Evolutionary conservation across 495 filamentous ascomycete genomes (phyloP), one percentile per base, ranked within the genome.

Genomic region (Neurospora sp.): DNA sequence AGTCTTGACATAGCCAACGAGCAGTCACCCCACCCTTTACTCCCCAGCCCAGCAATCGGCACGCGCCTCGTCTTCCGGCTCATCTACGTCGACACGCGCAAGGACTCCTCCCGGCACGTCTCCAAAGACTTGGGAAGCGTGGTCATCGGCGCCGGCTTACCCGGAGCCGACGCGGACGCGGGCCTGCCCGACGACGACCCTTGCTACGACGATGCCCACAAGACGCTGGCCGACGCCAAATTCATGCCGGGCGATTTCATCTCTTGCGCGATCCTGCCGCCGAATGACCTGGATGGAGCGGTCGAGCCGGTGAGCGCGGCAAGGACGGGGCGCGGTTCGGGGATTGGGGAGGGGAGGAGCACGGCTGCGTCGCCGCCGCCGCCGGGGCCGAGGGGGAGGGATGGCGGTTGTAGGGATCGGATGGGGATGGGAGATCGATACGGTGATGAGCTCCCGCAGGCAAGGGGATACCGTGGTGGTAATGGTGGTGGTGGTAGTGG

Each of bases 201-300:
- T 3, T 68, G 39, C 14, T 39, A 40, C 22, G 68, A 70, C 35
- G 76, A 78, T 41, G n/a, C 85, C 87, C 53, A 90, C 10, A 94
- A 90, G 82, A 92, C 91, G 59, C 81, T 98, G 48, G 82, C 83
- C 68, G 93, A 96, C 59, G 89, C 87, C 41, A 84, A 88, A 37
- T 97, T 97, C 75, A 90, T 98, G 39, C 90, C 94, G 73, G 96
- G 95, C 0, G 95, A 97, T 82, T 97, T 90, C 78, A 86, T 98
- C 31, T 89, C 89, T 71, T 93, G 91, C 78, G 91, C 93, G 3
- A 90, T 98, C 68, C 81, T 94, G 31, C 89, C 91, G 59, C 93
- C 95, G 17, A 80, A 73, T 38, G 90, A 77, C 82, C 86, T 75
- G 59, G 90, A 94, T 77, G 94, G 93, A 0, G 86, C 86, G n/a